Evolutionary conservation across 176 grass and related monocot genomes (phyloP).

Genomic region (Oryza nivara): DNA sequence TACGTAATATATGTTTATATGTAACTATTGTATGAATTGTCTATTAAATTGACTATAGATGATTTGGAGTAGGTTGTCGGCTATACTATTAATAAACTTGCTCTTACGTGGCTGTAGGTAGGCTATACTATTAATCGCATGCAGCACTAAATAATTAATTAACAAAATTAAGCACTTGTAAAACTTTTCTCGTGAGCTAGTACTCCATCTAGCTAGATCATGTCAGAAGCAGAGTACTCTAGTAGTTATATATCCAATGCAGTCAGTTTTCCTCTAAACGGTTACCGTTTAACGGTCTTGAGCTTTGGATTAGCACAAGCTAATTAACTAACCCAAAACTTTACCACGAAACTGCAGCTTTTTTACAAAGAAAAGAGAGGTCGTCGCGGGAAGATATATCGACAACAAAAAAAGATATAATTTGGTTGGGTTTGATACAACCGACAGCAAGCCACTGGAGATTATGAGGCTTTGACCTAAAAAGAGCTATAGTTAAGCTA

Average conservation of each 20-base stretch:
- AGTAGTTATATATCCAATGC: too few relatives aligned
- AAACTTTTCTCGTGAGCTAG: not conserved
- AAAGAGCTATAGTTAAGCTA: not conserved
- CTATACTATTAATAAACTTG: too few relatives aligned
- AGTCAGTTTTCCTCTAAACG: not conserved
- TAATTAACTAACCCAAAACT: not conserved
- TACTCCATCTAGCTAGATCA: too few relatives aligned
- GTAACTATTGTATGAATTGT: too few relatives aligned
- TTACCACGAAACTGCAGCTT: not conserved
- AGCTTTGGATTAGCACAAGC: not conserved
- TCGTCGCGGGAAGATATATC: not conserved
- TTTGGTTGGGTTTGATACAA: not conserved
- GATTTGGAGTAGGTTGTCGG: too few relatives aligned
- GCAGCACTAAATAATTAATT: not conserved
- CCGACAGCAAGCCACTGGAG: conserved; percentile 2
- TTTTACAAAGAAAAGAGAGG: not conserved
- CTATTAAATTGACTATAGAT: too few relatives aligned
- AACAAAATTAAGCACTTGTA: not conserved
- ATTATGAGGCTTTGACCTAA: conserved; percentile 31
- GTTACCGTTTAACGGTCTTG: not conserved
- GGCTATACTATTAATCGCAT: not conserved
- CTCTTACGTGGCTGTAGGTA: not conserved
- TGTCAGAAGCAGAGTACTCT: too few relatives aligned
- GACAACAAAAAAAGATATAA: not conserved
- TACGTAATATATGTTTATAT: too few relatives aligned